Base-by-base conservation (phyloP, 2,329 filamentous ascomycete genomes). In the Nemania sp. region DNA sequence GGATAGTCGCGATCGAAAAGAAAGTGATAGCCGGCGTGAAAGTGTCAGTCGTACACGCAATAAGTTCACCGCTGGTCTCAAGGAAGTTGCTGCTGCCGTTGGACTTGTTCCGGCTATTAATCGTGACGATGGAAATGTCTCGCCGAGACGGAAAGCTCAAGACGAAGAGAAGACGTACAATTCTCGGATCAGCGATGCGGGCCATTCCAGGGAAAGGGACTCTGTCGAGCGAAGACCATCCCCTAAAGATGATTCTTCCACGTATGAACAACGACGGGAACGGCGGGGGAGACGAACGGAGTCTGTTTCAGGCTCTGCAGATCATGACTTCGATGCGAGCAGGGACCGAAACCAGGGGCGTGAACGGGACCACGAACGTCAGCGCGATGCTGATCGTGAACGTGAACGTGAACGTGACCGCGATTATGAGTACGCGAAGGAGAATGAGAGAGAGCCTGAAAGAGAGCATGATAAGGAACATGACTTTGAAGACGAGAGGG, bases 31-130 rank as follows among this genome's bases (percentile, higher is more conserved):
- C n/a, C 72, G 72, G 3, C 66, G 65, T 8, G 71, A 70, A 14
- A 67, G 71, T 50, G 72, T 73, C 36, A 73, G 70, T 19, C 75
- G 75, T 45, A 64, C 76, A 28, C 74, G 77, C 31, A 79, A 82
- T 41, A 81, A 78, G 57, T 68, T 80, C 20, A 70, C 72, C 7
- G 69, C 74, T 6, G 79, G 79, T 1, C 67, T 81, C 3, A 75
- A 78, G 26, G 73, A 77, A 15, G 77, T 76, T 24, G 78, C 78
- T 5, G 75, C 76, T 3, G 75, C 79, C 3, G 71, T 81, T 15
- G 78, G 52, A n/a, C 57, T 60, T 43, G 31, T 37, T 15, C 54
- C 54, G n/a, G 17, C 42, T 7, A 37, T 56, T 17, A 39, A 77
- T 28, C 69, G 75, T 53, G 73, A 73, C 23, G 70, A 72, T 8